These are phyloP conservation scores for Solanum chilense DNA, from an alignment of 257 asterid species.

Conservation along the genomic window DNA sequence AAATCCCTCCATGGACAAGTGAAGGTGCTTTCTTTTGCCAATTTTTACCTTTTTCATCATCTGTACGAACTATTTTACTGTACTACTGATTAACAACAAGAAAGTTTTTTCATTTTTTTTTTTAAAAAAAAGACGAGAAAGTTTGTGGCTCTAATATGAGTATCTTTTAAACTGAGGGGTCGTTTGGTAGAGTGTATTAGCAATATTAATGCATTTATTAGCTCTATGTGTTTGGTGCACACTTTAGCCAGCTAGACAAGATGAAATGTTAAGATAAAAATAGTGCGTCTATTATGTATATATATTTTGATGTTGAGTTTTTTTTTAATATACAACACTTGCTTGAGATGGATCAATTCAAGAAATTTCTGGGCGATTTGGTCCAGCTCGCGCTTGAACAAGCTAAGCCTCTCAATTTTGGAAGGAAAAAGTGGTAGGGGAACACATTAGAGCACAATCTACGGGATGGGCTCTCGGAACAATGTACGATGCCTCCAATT, in stretches of 20 bases:
- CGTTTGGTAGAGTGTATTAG: no score
- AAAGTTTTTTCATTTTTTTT: no score
- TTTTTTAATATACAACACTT: neutral
- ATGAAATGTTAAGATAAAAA: no score
- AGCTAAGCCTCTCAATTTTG: neutral
- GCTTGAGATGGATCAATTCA: neutral
- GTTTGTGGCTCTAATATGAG: neutral
- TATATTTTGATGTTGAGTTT: neutral
- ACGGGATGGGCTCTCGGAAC: neutral
- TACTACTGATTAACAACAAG: neutral
- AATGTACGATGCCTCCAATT: neutral
- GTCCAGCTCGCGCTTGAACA: neutral
- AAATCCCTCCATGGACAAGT: conserved; percentile 85
- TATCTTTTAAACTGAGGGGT: no score
- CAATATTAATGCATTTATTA: no score
- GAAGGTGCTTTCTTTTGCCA: conserved; percentile 26
- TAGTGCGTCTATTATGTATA: neutral
- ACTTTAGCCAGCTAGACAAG: no score
- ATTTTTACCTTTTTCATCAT: neutral
- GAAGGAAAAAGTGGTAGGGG: neutral
- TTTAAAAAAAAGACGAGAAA: neutral
- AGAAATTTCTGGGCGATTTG: neutral
- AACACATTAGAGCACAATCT: neutral
- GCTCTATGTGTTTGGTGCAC: no score
- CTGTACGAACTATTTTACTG: neutral